These are phyloP conservation scores for Ascochyta lentis DNA, from an alignment of 2,329 filamentous ascomycete species.

Conservation along the genomic window DNA sequence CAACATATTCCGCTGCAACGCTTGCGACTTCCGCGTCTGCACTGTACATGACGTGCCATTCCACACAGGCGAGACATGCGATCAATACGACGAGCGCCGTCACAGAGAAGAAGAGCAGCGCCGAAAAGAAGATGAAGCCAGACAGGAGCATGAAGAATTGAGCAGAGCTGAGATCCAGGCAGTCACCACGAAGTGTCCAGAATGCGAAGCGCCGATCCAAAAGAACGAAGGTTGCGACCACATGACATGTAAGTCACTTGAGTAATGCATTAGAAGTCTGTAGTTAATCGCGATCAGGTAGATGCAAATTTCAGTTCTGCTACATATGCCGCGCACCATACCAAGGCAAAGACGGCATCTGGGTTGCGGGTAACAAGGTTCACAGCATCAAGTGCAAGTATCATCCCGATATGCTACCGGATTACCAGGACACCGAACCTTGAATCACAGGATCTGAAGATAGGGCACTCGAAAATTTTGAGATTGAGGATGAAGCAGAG, in stretches of 20 bases:
- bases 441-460: too few relatives aligned
- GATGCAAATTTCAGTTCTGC: too few relatives aligned
- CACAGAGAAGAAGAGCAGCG: not conserved
- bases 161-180: not conserved
- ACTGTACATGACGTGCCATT: conserved; percentile 10
- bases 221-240: conserved; percentile 1
- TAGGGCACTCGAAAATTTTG: too few relatives aligned
- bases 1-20: conserved; percentile 3
- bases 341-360: too few relatives aligned
- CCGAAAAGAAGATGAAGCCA: not conserved
- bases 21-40: conserved; percentile 1
- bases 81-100: not conserved
- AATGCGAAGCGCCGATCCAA: not conserved
- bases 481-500: too few relatives aligned
- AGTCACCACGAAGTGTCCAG: not conserved
- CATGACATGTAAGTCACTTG: conserved; percentile 5
- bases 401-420: too few relatives aligned
- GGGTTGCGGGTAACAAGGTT: too few relatives aligned
- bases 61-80: conserved; percentile 10
- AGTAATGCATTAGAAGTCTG: too few relatives aligned
- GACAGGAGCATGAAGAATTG: not conserved
- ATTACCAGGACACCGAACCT: too few relatives aligned
- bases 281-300: too few relatives aligned
- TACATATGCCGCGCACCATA: too few relatives aligned
- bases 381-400: too few relatives aligned